Percentiles rank a stretch among this genome's conserved stretches.
These are phyloP conservation scores for Epichloe scottii DNA, from an alignment of 2,329 filamentous ascomycete genomes.

Conservation along the genomic window DNA sequence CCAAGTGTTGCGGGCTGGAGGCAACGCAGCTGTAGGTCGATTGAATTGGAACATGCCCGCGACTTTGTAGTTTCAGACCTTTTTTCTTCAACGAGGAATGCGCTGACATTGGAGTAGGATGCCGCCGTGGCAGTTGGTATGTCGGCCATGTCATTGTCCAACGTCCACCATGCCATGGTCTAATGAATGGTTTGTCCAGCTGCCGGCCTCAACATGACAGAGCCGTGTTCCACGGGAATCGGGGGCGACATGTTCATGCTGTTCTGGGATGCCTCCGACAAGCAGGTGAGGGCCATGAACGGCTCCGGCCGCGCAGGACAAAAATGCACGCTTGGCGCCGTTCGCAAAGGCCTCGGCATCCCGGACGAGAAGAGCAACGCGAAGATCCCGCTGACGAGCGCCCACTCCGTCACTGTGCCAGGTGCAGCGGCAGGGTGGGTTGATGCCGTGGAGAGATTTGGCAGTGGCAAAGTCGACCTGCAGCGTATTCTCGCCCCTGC, in stretches of 20 bases:
- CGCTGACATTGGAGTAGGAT: slow-evolving; percentile 44
- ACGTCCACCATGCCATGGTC: background rate
- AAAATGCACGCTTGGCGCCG: slow-evolving; percentile 54
- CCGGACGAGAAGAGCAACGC: slow-evolving; percentile 36
- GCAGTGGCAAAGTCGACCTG: slow-evolving; percentile 70
- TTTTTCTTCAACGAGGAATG: too few species aligned
- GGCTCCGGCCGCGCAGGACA: slow-evolving; percentile 76
- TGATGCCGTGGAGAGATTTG: slow-evolving; percentile 77
- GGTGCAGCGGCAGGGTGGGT: slow-evolving; percentile 90
- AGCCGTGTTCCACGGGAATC: slow-evolving; percentile 86
- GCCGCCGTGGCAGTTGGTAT: slow-evolving; percentile 85
- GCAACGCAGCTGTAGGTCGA: slow-evolving; percentile 74
- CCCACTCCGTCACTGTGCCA: slow-evolving; percentile 75
- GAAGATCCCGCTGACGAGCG: slow-evolving; percentile 60
- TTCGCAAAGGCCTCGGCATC: slow-evolving; percentile 58
- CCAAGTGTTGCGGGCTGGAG: slow-evolving; percentile 70
- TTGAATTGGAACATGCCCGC: too few species aligned
- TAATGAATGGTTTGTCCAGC: slow-evolving; percentile 35
- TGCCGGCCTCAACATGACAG: slow-evolving; percentile 83
- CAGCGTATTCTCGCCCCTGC: slow-evolving; percentile 71
- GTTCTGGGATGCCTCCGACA: slow-evolving; percentile 74
- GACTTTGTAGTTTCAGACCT: too few species aligned
- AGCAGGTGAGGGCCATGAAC: slow-evolving; percentile 76
- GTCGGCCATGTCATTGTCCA: background rate
- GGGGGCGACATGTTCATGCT: slow-evolving; percentile 96